A percentile compares a stretch with the other conserved stretches of the same genome.
Conservation (phyloP, 345 rosid genomes). For the Raphanus raphanistrum region DNA sequence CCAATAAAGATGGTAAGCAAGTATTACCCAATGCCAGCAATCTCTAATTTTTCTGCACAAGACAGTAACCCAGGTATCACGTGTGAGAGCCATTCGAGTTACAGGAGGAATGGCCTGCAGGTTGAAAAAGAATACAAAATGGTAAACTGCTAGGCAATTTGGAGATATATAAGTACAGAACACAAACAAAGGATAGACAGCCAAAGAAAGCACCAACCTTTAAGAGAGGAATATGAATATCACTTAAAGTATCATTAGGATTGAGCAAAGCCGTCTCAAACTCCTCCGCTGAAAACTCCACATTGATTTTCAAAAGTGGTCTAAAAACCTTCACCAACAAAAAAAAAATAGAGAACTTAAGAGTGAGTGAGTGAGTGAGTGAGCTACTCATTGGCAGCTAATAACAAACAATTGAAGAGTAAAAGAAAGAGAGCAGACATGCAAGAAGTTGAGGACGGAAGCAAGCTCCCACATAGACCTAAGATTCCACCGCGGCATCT, state of each 20-base stretch:
- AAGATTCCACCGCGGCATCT: slow-evolving; percentile 90
- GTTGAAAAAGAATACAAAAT: background rate
- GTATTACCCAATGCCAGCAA: slow-evolving; percentile 99
- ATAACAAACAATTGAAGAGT: background rate
- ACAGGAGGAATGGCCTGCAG: slow-evolving; percentile 87
- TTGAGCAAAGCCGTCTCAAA: slow-evolving; percentile 84
- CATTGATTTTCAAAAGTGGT: slow-evolving; percentile 70
- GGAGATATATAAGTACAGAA: slow-evolving; percentile 3
- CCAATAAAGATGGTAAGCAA: slow-evolving; percentile 29
- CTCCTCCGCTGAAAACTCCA: slow-evolving; percentile 97
- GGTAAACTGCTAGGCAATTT: background rate
- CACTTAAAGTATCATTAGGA: slow-evolving; percentile 90
- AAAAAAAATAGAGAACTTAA: background rate
- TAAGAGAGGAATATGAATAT: slow-evolving; percentile 89
- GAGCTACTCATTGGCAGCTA: slow-evolving; percentile 21
- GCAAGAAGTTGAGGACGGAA: slow-evolving; percentile 92
- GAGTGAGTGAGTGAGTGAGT: background rate
- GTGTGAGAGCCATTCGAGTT: slow-evolving; percentile 94
- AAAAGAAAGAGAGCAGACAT: slow-evolving; percentile 46
- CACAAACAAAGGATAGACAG: background rate
- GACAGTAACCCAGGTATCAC: slow-evolving; percentile 97
- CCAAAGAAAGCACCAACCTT: slow-evolving; percentile 63
- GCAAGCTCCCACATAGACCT: slow-evolving; percentile 99
- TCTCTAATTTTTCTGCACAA: slow-evolving; percentile 95
- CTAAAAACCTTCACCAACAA: slow-evolving; percentile 68